Conservation (phyloP, 2,329 filamentous ascomycete genomes). For the Fusarium guadeloupense region DNA sequence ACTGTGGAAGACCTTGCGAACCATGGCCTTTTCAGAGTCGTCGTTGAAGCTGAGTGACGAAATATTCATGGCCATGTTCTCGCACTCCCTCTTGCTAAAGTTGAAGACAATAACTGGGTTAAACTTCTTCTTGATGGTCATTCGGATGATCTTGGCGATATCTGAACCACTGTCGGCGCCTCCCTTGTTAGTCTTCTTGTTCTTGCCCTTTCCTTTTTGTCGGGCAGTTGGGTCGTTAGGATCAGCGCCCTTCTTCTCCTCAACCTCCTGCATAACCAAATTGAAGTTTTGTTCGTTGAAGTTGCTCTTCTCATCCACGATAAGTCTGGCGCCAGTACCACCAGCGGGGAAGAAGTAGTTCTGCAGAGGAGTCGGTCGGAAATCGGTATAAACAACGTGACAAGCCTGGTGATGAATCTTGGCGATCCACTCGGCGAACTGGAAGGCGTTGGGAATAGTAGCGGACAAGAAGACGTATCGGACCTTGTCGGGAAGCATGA, state of each 20-base stretch:
- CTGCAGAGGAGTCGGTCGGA: conserved; percentile 93
- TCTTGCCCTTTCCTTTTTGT: conserved; percentile 85
- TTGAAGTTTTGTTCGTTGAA: conserved; percentile 99
- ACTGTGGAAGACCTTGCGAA: conserved; percentile 90
- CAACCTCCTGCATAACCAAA: conserved; percentile 90
- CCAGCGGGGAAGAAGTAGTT: conserved; percentile 98
- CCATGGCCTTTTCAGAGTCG: conserved; percentile 93
- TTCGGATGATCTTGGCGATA: conserved; percentile 97
- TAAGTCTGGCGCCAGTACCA: conserved; percentile 89
- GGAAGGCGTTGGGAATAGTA: conserved; percentile 98
- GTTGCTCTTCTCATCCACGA: conserved; percentile 95
- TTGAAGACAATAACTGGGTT: conserved; percentile 99
- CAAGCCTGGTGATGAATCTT: conserved; percentile 98
- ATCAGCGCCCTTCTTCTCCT: conserved; percentile 87
- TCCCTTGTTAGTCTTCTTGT: conserved; percentile 91
- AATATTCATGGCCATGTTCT: conserved; percentile 87
- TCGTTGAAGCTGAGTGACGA: conserved; percentile 93
- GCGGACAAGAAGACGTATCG: conserved; percentile 98
- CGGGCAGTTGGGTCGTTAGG: conserved; percentile 81
- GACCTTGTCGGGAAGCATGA: conserved; percentile 96
- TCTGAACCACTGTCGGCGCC: conserved; percentile 79
- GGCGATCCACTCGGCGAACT: conserved; percentile 98
- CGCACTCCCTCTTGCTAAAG: conserved; percentile 98
- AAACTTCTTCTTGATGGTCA: conserved; percentile 98
- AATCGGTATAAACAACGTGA: conserved; percentile 99